Base-by-base conservation (phyloP, 371 early-diverging fungal species). In the Lichtheimia hyalospora region DNA sequence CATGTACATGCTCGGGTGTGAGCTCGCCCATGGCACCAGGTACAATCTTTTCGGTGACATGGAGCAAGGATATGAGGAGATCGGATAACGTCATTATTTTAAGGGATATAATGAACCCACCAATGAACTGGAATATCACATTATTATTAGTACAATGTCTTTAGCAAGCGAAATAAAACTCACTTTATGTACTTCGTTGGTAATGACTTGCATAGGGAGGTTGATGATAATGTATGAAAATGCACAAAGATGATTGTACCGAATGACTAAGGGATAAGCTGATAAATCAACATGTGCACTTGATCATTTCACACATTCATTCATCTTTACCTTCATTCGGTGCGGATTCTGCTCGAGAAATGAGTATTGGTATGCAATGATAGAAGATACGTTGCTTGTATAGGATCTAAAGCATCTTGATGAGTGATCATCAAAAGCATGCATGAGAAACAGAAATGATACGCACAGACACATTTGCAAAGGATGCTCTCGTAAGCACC, bases 331-430 rank as follows among this genome's bases (percentile, higher is more conserved):
- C 82, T 41, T 75, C 66, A 2, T 54, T 24, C 7, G 46, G 21
- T 1, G 87, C 63, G 10, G 54, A 43, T 7, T 80, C 75, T 64
- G 92, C 92, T 0, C 89, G 84, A 0, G 77, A 48, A 2, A 90
- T 82, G 10, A 96, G 70, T 27, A 74, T 75, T 10, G 97, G 94
- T 21, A 90, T 71, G 46, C 86, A 84, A 27, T 77, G 73, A 46
- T 84, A 83, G 70, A 93, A 96, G 64, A 95, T 87, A 14, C 90
- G 77, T 68, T 96, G 96, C 68, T 90, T 90, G 70, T 89, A 87
- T 21, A 96, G 70, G 21, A 91, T 74, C 87, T 90, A 76, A 20
- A 24, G 40, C 89, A 70, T 84, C 86, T 71, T 34, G 62, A 54
- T 16, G n/a, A 48, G 34, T 34, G 10, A 34, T 10, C 4, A 27